Base-by-base conservation (phyloP, 2,329 filamentous ascomycete species). In the Paracoccidioides lutzii region DNA sequence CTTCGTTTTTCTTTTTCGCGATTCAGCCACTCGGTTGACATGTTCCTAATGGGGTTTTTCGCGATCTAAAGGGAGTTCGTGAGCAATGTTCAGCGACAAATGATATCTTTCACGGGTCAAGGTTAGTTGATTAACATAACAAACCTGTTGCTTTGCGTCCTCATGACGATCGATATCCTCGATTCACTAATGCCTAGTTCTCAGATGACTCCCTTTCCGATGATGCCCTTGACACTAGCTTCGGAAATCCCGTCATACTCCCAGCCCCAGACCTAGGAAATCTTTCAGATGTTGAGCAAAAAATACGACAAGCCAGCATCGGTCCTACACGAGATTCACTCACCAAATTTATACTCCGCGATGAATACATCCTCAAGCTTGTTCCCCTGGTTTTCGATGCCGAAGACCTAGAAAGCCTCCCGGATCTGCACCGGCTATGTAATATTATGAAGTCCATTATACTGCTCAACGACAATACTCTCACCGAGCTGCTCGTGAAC, bases 371-470 rank as follows among this genome's bases (percentile, higher is more conserved):
- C 59, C 75, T 81, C 61, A 94, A 91, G 69, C 77, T 98, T 52
- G 85, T 93, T 53, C 89, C 89, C 0, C 71, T 97, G 52, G 88
- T 98, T 49, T 81, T 87, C 57, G 84, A 88, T 73, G 91, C 93
- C 8, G 93, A 98, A 71, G 88, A 95, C 65, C 79, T 95, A 58
- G 89, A 98, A 71, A 90, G 88, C 68, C 75, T 95, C 7, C 74
- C 81, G 28, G 91, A 97, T 66, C 75, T 98, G 58, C 93, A 97
- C 70, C 83, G 87, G 50, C 76, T 98, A 48, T 98, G 93, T 80
- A 95, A 90, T 69, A 96, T 98, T 68, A 93, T 96, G 88, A 98
- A 98, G 77, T 87, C 86, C 57, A 80, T 97, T 56, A 94, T 98
- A 54, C 76, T 97, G 54, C 81, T 97, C 60, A 98, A 97, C 73